These are phyloP conservation scores for Powellomyces hirtus DNA, from an alignment of 192 early-diverging fungal species.

Conservation along the genomic window DNA sequence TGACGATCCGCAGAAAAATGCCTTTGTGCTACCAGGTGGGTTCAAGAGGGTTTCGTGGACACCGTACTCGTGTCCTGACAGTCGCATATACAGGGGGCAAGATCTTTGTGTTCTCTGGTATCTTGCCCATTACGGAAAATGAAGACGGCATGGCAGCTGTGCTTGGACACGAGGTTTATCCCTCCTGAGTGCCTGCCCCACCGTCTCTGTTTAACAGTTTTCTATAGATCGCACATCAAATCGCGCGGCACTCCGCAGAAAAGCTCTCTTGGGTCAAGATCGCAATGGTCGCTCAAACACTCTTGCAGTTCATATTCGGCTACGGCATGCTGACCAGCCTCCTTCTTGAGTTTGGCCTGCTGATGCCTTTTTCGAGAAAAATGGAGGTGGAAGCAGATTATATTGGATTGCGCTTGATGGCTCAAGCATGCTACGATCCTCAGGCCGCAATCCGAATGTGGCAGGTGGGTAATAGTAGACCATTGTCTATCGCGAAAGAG, in stretches of 20 bases:
- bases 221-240: constrained; percentile 73
- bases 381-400: constrained; percentile 92
- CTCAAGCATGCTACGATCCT: constrained; percentile 91
- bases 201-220: background rate
- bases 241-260: constrained; percentile 89
- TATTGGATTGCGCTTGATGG: constrained; percentile 86
- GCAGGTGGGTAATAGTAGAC: constrained; percentile 41
- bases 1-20: constrained; percentile 76
- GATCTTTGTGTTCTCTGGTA: constrained; percentile 96
- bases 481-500: background rate
- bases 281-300: constrained; percentile 52
- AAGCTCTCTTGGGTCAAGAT: constrained; percentile 77
- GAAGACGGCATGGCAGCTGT: constrained; percentile 92
- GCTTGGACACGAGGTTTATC: constrained; percentile 75
- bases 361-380: constrained; percentile 83
- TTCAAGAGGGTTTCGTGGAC: background rate
- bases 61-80: background rate
- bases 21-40: constrained; percentile 89
- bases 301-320: constrained; percentile 67
- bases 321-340: constrained; percentile 59
- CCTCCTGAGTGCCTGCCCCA: background rate
- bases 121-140: constrained; percentile 74
- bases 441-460: constrained; percentile 74
- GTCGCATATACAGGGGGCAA: constrained; percentile 54
- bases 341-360: constrained; percentile 67